Evolutionary conservation across 2,329 filamentous ascomycete species (phyloP).

Genomic region (Colletotrichum tropicicola): DNA sequence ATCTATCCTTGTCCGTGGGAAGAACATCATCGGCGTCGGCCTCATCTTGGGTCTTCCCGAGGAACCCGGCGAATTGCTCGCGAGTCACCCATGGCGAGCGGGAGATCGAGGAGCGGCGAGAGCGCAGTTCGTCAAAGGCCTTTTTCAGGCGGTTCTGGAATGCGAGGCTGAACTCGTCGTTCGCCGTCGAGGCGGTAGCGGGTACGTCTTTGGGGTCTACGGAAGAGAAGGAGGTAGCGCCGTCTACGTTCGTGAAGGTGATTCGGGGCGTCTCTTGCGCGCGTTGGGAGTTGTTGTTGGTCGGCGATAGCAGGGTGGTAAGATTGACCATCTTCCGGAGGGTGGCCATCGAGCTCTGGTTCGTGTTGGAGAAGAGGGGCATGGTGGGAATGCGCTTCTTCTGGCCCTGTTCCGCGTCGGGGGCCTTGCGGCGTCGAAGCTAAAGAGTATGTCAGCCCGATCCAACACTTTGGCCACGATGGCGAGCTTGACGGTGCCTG

Average conservation of each 20-base stretch:
- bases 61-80: slow-evolving; percentile 56
- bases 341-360: slow-evolving; percentile 38
- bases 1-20: slow-evolving; percentile 48
- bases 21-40: slow-evolving; percentile 37
- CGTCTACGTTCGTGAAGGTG: slow-evolving; percentile 31
- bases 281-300: slow-evolving; percentile 38
- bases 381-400: slow-evolving; percentile 46
- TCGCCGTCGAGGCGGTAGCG: slow-evolving; percentile 9
- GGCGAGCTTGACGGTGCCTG: background rate
- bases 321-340: slow-evolving; percentile 44
- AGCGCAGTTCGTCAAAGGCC: slow-evolving; percentile 57
- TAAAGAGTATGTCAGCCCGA: slow-evolving; percentile 2
- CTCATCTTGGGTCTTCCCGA: slow-evolving; percentile 60
- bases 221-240: slow-evolving; percentile 11
- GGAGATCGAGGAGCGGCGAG: slow-evolving; percentile 39
- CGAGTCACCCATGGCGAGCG: slow-evolving; percentile 39
- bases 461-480: too few relatives aligned
- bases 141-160: slow-evolving; percentile 58
- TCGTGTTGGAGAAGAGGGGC: slow-evolving; percentile 49
- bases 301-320: slow-evolving; percentile 41
- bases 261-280: slow-evolving; percentile 24
- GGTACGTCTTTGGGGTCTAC: slow-evolving; percentile 21
- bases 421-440: slow-evolving; percentile 27
- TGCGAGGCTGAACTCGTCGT: slow-evolving; percentile 54
- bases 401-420: slow-evolving; percentile 15